Conservation (phyloP, 2,329 filamentous ascomycete genomes). For the Pestalotiopsis sp. region DNA sequence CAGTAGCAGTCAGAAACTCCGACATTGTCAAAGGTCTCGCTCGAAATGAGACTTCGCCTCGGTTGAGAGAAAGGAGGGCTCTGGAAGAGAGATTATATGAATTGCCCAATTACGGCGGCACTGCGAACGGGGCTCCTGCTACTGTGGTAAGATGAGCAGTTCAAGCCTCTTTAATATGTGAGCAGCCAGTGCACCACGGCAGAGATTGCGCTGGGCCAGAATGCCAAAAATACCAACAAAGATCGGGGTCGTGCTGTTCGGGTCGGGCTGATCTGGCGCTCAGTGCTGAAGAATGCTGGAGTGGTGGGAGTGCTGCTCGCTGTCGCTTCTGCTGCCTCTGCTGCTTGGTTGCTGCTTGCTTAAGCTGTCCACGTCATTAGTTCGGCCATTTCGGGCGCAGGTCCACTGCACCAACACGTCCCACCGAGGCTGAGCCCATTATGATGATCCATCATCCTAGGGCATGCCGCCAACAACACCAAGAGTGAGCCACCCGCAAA, state of each 20-base stretch:
- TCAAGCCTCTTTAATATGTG: not conserved
- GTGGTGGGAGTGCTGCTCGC: not conserved
- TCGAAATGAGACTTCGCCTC: not conserved
- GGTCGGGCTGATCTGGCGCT: too few relatives aligned
- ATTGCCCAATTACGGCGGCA: not conserved
- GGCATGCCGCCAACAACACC: not conserved
- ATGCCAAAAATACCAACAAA: not conserved
- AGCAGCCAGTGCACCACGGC: not conserved
- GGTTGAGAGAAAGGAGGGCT: not conserved
- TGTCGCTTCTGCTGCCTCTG: not conserved
- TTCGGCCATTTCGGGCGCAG: not conserved
- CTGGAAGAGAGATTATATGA: not conserved
- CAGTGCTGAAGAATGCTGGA: not conserved
- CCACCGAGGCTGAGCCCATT: constrained; percentile 7
- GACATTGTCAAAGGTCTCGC: not conserved
- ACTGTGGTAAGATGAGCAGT: not conserved
- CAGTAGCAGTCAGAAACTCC: not conserved
- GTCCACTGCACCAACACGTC: not conserved
- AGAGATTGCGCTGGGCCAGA: not conserved
- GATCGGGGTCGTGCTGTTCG: not conserved
- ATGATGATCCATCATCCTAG: too few relatives aligned
- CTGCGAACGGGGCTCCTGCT: not conserved
- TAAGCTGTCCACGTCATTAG: constrained; percentile 9
- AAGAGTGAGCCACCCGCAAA: not conserved
- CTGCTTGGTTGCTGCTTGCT: not conserved